Percentiles rank a stretch among this genome's conserved stretches.
Evolutionary conservation across 441 rosid genomes (phyloP).

Genomic region (Bruguiera hainesii): DNA sequence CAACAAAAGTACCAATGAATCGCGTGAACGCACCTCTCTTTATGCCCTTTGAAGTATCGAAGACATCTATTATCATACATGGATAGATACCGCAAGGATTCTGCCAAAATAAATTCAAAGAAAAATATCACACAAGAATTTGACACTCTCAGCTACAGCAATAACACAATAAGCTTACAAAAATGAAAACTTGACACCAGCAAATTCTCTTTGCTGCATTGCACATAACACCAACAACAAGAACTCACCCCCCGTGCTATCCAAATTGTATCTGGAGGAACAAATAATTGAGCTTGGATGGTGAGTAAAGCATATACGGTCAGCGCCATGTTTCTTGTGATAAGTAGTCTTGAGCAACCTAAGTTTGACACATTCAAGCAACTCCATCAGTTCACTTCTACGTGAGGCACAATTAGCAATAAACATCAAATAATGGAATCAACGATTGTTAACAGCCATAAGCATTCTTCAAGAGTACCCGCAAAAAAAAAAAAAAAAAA

Average conservation of each 20-base stretch:
- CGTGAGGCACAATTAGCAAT: background rate
- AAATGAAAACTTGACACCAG: background rate
- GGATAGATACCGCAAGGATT: constrained; percentile 79
- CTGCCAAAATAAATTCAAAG: constrained; percentile 36
- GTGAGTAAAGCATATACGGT: constrained; percentile 91
- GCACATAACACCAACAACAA: background rate
- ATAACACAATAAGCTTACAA: background rate
- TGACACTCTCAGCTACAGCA: background rate
- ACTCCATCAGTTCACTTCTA: background rate
- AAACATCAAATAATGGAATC: background rate
- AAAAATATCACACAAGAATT: background rate
- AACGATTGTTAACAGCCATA: background rate
- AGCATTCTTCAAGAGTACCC: background rate
- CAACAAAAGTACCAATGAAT: background rate
- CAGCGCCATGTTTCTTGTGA: constrained; percentile 91
- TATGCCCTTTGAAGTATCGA: constrained; percentile 97
- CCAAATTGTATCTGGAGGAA: constrained; percentile 74
- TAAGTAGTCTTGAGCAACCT: constrained; percentile 92
- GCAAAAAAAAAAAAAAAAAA: background rate
- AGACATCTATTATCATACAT: constrained; percentile 94
- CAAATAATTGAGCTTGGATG: constrained; percentile 93
- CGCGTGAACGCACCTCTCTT: constrained; percentile 55
- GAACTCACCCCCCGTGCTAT: constrained; percentile 69
- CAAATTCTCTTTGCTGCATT: background rate
- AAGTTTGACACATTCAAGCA: background rate